phyloP scores from a whole-genome alignment of 2,329 filamentous ascomycete genomes.

The Triangularia verruculosa region DNA sequence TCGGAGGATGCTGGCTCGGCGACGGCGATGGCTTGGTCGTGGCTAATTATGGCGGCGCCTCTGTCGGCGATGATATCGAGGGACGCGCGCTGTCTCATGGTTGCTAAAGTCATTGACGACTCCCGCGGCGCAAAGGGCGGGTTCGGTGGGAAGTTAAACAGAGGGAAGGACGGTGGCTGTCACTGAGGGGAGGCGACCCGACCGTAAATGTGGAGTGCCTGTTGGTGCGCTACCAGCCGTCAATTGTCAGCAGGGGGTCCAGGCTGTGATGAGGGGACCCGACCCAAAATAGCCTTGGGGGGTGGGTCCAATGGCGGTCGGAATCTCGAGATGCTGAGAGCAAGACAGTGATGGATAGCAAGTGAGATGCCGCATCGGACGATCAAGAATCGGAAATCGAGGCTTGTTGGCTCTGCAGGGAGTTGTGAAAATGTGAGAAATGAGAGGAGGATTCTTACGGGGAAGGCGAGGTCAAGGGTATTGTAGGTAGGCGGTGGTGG shows the following conservation, averaged over 20 bases:
- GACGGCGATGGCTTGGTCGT: background rate
- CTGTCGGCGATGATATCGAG: slow-evolving; percentile 24
- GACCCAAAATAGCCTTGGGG: slow-evolving; percentile 24
- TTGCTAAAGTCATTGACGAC: slow-evolving; percentile 7
- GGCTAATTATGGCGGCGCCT: background rate
- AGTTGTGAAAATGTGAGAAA: background rate
- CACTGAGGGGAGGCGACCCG: slow-evolving; percentile 16
- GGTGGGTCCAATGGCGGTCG: background rate
- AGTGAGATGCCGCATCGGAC: background rate
- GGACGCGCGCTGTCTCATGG: slow-evolving; percentile 25
- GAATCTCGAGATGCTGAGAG: background rate
- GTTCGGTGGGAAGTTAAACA: background rate
- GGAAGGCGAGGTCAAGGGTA: background rate
- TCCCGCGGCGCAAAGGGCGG: slow-evolving; percentile 17
- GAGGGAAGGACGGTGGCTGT: background rate
- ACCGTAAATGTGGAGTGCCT: slow-evolving; percentile 19
- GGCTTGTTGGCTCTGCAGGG: background rate
- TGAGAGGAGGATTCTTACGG: background rate
- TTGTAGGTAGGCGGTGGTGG: background rate
- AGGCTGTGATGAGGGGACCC: slow-evolving; percentile 18
- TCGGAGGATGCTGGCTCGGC: background rate
- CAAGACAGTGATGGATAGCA: background rate
- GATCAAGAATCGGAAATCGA: background rate
- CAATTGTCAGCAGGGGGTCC: slow-evolving; percentile 20
- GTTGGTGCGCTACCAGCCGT: slow-evolving; percentile 20